phyloP scores from a whole-genome alignment of 2,329 filamentous ascomycete species.

The Helotiales sp. region DNA sequence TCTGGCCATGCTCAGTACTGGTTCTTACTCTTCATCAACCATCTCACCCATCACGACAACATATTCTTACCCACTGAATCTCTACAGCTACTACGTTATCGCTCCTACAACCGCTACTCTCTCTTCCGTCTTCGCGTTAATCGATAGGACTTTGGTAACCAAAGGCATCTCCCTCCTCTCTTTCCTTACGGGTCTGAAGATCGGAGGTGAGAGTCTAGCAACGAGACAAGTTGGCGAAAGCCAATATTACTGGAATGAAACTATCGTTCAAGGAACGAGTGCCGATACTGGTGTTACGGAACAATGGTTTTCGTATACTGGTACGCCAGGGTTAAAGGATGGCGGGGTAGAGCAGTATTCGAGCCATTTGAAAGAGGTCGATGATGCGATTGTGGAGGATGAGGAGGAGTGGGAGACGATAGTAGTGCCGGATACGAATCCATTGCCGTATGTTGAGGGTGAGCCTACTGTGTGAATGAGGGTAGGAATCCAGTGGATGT shows the following conservation, averaged over 20 bases:
- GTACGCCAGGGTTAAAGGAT: conserved; percentile 13
- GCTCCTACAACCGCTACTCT: conserved; percentile 32
- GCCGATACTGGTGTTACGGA: conserved; percentile 32
- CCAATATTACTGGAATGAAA: conserved; percentile 36
- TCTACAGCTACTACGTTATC: conserved; percentile 36
- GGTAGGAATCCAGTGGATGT: no score
- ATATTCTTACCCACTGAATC: conserved; percentile 36
- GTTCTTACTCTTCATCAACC: conserved; percentile 22
- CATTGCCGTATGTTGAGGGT: conserved; percentile 15
- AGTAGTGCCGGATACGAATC: conserved; percentile 8
- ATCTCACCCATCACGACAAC: conserved; percentile 3
- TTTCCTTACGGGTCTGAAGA: conserved; percentile 26
- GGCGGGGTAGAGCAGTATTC: conserved; percentile 25
- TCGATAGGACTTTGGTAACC: conserved; percentile 32
- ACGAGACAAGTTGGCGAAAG: conserved; percentile 36
- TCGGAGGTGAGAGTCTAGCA: conserved; percentile 10
- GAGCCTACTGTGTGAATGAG: conserved; percentile 16
- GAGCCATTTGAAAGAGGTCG: conserved; percentile 24
- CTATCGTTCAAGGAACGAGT: conserved; percentile 34
- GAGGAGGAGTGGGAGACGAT: conserved; percentile 21
- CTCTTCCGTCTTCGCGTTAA: conserved; percentile 34
- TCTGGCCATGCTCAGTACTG: conserved; percentile 32
- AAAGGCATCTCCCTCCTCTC: conserved; percentile 28
- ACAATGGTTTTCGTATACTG: conserved; percentile 33
- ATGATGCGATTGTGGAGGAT: conserved; percentile 27